Percentiles rank a stretch among this genome's conserved stretches.
Evolutionary conservation across 345 rosid genomes (phyloP).

Genomic region (Trapa bicornis): DNA sequence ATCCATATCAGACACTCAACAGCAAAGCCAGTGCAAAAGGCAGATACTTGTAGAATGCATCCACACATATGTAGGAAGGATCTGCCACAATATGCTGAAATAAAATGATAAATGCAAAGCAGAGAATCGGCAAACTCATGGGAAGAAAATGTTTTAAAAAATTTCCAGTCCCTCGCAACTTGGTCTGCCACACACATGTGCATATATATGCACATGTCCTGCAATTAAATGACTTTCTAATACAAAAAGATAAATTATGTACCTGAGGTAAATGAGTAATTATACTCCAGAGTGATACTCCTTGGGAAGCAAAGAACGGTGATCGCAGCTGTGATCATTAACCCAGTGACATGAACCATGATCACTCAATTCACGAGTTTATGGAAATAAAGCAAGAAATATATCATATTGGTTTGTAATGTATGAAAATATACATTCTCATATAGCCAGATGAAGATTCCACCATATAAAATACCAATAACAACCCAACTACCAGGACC

Average conservation of each 20-base stretch:
- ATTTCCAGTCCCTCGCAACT: background rate
- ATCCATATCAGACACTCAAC: conserved; percentile 99
- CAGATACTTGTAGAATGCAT: conserved; percentile 78
- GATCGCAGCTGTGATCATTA: conserved; percentile 97
- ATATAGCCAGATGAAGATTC: conserved; percentile 82
- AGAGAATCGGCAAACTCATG: background rate
- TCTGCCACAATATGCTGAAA: conserved; percentile 90
- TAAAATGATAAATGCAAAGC: background rate
- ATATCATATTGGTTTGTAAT: too few relatives aligned
- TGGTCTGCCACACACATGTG: background rate
- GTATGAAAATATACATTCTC: conserved; percentile 46
- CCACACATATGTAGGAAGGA: conserved; percentile 96
- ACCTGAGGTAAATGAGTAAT: conserved; percentile 99
- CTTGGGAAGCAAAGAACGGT: conserved; percentile 95
- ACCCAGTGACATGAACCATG: conserved; percentile 73
- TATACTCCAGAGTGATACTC: conserved; percentile 98
- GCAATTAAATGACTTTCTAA: background rate
- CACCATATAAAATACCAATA: conserved; percentile 80
- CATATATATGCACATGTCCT: background rate
- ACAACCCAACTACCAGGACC: conserved; percentile 87
- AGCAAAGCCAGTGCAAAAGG: conserved; percentile 99
- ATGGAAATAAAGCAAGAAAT: too few relatives aligned
- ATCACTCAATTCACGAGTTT: too few relatives aligned
- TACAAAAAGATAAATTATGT: background rate
- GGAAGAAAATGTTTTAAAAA: background rate